Percentiles rank a stretch among this genome's conserved stretches.
These are phyloP conservation scores for Oemleria cerasiformis DNA, from an alignment of 306 rosid genomes.

Conservation along the genomic window DNA sequence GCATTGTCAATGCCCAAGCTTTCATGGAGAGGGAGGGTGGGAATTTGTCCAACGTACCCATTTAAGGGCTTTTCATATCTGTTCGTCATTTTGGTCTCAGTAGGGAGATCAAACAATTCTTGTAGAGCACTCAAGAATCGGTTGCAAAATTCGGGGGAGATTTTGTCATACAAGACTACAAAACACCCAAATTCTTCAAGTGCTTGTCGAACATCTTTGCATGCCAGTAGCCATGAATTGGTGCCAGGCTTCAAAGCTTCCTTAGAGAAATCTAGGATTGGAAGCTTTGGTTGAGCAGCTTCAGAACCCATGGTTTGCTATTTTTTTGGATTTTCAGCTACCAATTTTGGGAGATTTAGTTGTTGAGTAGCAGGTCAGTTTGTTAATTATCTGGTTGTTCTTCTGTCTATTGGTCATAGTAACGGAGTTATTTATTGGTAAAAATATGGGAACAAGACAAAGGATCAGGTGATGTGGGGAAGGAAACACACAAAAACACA, in stretches of 20 bases:
- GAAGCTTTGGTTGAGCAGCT: constrained; percentile 24
- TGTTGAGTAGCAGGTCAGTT: too few relatives aligned
- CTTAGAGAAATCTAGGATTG: constrained; percentile 33
- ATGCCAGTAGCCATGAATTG: constrained; percentile 20
- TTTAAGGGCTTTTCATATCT: constrained; percentile 43
- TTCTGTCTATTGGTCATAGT: too few relatives aligned
- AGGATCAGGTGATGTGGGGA: too few relatives aligned
- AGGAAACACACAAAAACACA: too few relatives aligned
- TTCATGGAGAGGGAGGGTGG: constrained; percentile 45
- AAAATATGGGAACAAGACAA: too few relatives aligned
- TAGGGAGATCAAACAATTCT: constrained; percentile 39
- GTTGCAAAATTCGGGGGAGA: constrained; percentile 14
- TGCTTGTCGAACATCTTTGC: constrained; percentile 34
- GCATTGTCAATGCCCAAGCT: constrained; percentile 50
- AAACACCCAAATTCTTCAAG: constrained; percentile 48
- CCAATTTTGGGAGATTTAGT: neutral
- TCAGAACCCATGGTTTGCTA: constrained; percentile 26
- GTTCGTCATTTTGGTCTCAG: constrained; percentile 39
- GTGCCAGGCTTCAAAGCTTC: constrained; percentile 28
- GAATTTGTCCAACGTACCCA: constrained; percentile 48
- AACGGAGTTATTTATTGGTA: too few relatives aligned
- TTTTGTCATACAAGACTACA: constrained; percentile 21
- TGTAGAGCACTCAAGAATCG: constrained; percentile 22
- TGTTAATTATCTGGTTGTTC: too few relatives aligned
- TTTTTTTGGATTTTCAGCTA: too few relatives aligned